phyloP scores from a whole-genome alignment of 768 basidiomycete genomes.

The Termitomyces titanicus region DNA sequence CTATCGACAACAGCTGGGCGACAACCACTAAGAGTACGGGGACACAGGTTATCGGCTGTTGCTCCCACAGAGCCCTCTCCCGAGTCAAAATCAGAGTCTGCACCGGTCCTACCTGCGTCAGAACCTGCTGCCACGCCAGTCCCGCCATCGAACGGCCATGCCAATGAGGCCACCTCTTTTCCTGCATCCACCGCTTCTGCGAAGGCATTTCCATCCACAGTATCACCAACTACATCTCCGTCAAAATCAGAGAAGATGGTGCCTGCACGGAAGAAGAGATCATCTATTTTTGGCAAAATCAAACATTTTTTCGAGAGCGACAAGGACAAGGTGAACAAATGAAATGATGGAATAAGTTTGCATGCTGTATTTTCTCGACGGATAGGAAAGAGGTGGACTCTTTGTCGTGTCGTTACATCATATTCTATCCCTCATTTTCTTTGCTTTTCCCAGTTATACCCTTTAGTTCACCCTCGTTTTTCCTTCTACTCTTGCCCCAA shows the following conservation, averaged over 20 bases:
- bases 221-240: slow-evolving; percentile 18
- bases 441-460: too few species aligned
- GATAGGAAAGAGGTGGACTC: too few species aligned
- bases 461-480: too few species aligned
- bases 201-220: slow-evolving; percentile 23
- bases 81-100: neutral
- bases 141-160: slow-evolving; percentile 1
- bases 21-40: neutral
- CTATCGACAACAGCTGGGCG: too few species aligned
- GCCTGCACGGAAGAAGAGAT: slow-evolving; percentile 45
- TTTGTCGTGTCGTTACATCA: too few species aligned
- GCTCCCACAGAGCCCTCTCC: neutral
- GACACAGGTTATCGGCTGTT: neutral
- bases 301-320: slow-evolving; percentile 48
- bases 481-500: too few species aligned
- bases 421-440: too few species aligned
- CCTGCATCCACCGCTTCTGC: slow-evolving; percentile 6
- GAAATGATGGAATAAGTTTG: neutral
- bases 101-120: neutral
- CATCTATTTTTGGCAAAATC: slow-evolving; percentile 50
- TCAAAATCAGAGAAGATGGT: slow-evolving; percentile 32
- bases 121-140: neutral
- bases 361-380: neutral
- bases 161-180: neutral
- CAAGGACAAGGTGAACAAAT: slow-evolving; percentile 37